Evolutionary conservation across 1,139 yeast species (phyloP), one percentile per base, ranked within the genome.

Genomic region (Hyphopichia pseudoburtonii): DNA sequence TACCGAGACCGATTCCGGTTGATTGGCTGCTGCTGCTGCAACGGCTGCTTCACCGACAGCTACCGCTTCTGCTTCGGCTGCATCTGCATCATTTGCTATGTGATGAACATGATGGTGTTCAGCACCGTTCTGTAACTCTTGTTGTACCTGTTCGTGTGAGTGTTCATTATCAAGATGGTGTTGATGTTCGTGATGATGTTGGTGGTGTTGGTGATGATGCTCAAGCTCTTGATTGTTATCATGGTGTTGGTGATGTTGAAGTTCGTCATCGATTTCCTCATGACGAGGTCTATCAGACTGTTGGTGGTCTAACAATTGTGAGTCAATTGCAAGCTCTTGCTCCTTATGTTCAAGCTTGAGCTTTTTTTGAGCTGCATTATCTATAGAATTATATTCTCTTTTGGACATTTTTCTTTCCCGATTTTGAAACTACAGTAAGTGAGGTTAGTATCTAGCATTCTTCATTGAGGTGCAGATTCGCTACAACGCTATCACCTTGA

Each of bases 301-400:
- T 28, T 72, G 76, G 42, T 73, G 76, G 25, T 68, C 70, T 41
- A 73, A 62, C 46, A 73, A 58, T 46, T 72, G 77, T 33, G 77
- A 67, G 51, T 73, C 79, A 40, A 73, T 71, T 38, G 69, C 70
- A 33, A 65, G 57, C 36, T 65, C 68, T 19, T 63, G 66, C 42
- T 65, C 63, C 47, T 61, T 60, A 29, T 16, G 12, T 6, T 53
- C 60, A 34, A 44, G 43, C 46, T 60, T 62, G 30, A 43, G 38
- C 46, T 58, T 64, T 46, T 58, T 58, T 30, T 53, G 51, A 29
- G 41, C 44, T n/a, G n/a, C n/a, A 45, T 45, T 48, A 31, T 41
- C 41, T 28, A 37, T 42, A 3, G 18, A 6, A 30, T 51, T 52
- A 36, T 57, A 45, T 45, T 58, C 66, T 56, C 67, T 63, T 48